phyloP scores from a whole-genome alignment of 257 asterid species.

The Dorcoceras hygrometricum region DNA sequence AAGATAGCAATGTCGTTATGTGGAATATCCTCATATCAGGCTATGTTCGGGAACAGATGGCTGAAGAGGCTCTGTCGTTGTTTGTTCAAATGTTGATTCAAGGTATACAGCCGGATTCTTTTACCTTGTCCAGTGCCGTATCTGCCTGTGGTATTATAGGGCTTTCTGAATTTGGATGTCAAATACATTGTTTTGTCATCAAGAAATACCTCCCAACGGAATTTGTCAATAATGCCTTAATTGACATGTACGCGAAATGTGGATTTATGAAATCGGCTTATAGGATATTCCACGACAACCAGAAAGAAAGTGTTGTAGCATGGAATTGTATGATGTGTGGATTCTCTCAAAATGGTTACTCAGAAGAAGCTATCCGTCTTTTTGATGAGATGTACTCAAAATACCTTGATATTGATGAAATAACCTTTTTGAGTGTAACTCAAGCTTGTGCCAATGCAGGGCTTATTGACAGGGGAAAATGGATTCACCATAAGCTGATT shows the following conservation, averaged over 20 bases:
- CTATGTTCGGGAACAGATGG: slow-evolving; percentile 51
- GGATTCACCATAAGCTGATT: slow-evolving; percentile 76
- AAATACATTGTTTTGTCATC: slow-evolving; percentile 57
- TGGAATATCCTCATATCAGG: slow-evolving; percentile 95
- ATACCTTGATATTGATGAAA: slow-evolving; percentile 56
- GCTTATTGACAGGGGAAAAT: slow-evolving; percentile 59
- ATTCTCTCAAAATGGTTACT: slow-evolving; percentile 61
- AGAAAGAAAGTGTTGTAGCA: slow-evolving; percentile 44
- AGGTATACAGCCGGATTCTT: slow-evolving; percentile 68
- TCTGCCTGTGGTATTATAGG: slow-evolving; percentile 70
- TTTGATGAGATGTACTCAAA: slow-evolving; percentile 50
- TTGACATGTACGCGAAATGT: slow-evolving; percentile 76
- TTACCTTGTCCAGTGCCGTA: slow-evolving; percentile 62
- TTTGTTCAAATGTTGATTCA: slow-evolving; percentile 55
- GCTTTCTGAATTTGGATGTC: slow-evolving; percentile 49
- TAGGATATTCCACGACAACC: slow-evolving; percentile 38
- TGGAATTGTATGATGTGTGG: slow-evolving; percentile 92
- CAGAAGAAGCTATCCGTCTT: slow-evolving; percentile 52
- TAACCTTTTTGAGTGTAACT: slow-evolving; percentile 63
- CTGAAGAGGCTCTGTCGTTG: slow-evolving; percentile 55
- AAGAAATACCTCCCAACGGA: slow-evolving; percentile 51
- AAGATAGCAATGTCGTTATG: slow-evolving; percentile 46
- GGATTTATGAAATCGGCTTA: slow-evolving; percentile 51
- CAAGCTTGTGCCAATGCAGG: slow-evolving; percentile 84
- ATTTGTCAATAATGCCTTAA: slow-evolving; percentile 71